Percentiles rank a stretch among this genome's conserved stretches.
phyloP scores from a whole-genome alignment of 208 protist species.

The Crithidia fasciculata region DNA sequence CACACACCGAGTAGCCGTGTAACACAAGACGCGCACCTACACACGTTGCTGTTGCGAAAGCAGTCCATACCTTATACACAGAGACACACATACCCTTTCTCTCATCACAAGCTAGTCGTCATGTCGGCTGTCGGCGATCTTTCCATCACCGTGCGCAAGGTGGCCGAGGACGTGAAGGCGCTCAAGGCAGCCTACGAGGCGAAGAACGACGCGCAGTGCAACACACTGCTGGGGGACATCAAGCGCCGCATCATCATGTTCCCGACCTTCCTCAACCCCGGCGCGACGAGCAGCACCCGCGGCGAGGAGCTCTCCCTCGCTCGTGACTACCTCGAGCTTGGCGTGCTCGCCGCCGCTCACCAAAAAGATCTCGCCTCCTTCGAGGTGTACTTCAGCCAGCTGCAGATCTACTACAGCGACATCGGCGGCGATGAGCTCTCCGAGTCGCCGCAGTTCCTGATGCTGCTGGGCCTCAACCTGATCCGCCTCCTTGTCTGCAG shows the following conservation, averaged over 20 bases:
- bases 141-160: slow-evolving; percentile 68
- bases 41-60: neutral
- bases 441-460: slow-evolving; percentile 71
- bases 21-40: neutral
- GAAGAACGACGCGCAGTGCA: slow-evolving; percentile 61
- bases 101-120: neutral
- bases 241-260: slow-evolving; percentile 88
- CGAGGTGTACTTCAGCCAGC: slow-evolving; percentile 86
- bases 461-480: slow-evolving; percentile 91
- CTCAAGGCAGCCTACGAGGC: slow-evolving; percentile 79
- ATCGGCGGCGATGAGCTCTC: slow-evolving; percentile 62
- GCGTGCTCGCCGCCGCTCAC: slow-evolving; percentile 77
- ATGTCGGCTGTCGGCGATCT: slow-evolving; percentile 49
- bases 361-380: slow-evolving; percentile 82
- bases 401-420: slow-evolving; percentile 92
- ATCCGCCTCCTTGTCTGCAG: slow-evolving; percentile 86
- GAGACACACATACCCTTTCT: slow-evolving; percentile 5
- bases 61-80: slow-evolving; percentile 2
- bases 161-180: slow-evolving; percentile 71
- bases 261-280: slow-evolving; percentile 86
- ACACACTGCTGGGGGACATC: slow-evolving; percentile 56
- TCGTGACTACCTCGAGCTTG: slow-evolving; percentile 87
- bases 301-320: slow-evolving; percentile 84
- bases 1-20: too few relatives aligned
- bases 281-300: slow-evolving; percentile 67